Percentiles rank a stretch among this genome's conserved stretches.
phyloP scores from a whole-genome alignment of 768 basidiomycete species.

The Pisolithus marmoratus region DNA sequence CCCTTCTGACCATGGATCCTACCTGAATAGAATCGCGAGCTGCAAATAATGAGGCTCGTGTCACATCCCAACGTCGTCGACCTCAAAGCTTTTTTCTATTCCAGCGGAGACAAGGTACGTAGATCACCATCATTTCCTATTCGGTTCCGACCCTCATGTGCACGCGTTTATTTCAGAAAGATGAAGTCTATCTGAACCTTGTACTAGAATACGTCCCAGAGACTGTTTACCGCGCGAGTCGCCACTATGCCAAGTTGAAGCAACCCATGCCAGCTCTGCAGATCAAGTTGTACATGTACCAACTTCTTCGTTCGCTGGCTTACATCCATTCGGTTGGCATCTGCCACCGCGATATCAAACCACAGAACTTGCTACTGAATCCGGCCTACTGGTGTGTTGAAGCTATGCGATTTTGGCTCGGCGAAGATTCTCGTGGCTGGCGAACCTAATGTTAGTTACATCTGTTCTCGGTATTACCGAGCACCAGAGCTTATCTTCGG shows the following conservation, averaged over 20 bases:
- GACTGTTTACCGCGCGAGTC: slow-evolving; percentile 97
- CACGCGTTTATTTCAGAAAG: slow-evolving; percentile 63
- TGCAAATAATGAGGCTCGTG: slow-evolving; percentile 98
- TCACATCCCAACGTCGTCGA: slow-evolving; percentile 98
- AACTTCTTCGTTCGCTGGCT: slow-evolving; percentile 94
- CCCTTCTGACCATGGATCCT: not conserved
- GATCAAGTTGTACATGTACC: slow-evolving; percentile 99
- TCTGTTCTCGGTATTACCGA: slow-evolving; percentile 98
- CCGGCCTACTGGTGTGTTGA: slow-evolving; percentile 94
- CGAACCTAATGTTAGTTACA: slow-evolving; percentile 99
- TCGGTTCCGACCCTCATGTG: slow-evolving; percentile 6
- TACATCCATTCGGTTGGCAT: slow-evolving; percentile 99
- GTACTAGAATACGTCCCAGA: slow-evolving; percentile 99
- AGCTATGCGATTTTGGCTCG: slow-evolving; percentile 98
- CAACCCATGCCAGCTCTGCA: slow-evolving; percentile 99
- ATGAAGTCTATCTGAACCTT: slow-evolving; percentile 99
- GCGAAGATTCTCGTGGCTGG: slow-evolving; percentile 98
- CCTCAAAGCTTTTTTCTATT: slow-evolving; percentile 97
- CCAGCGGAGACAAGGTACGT: slow-evolving; percentile 96
- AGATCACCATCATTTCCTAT: slow-evolving; percentile 2
- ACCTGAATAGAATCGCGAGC: slow-evolving; percentile 81
- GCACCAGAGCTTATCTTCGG: slow-evolving; percentile 99
- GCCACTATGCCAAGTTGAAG: slow-evolving; percentile 99
- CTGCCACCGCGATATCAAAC: slow-evolving; percentile 99
- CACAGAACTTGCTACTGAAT: slow-evolving; percentile 96